Percentiles rank a stretch among this genome's conserved stretches.
Evolutionary conservation across 2,329 filamentous ascomycete genomes (phyloP).

Genomic region (Hypoxylon sp.): DNA sequence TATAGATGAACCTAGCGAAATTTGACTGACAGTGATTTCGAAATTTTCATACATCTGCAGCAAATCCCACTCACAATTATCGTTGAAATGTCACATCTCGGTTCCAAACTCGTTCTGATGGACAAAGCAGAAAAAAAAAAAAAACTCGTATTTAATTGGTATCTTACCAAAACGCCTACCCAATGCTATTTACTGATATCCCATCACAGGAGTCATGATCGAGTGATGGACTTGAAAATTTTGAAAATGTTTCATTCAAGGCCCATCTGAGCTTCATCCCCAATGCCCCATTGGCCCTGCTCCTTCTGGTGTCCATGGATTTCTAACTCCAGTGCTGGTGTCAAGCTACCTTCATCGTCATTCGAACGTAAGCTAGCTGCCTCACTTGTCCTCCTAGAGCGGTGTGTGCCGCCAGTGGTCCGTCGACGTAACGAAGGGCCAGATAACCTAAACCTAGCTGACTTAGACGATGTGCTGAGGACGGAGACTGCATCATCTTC

Average conservation of each 20-base stretch:
- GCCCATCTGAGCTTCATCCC: conserved; percentile 87
- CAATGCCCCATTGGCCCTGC: conserved; percentile 80
- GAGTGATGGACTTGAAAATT: background rate
- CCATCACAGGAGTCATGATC: conserved; percentile 21
- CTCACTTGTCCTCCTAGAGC: conserved; percentile 60
- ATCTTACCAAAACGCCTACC: conserved; percentile 48
- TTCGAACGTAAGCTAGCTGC: conserved; percentile 59
- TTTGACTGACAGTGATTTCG: background rate
- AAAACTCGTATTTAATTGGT: conserved; percentile 43
- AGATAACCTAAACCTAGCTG: conserved; percentile 48
- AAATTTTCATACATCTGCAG: background rate
- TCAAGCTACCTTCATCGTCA: conserved; percentile 50
- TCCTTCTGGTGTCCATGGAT: conserved; percentile 69
- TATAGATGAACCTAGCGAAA: background rate
- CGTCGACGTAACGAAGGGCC: conserved; percentile 47
- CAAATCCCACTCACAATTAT: background rate
- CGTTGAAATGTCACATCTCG: background rate
- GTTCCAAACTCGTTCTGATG: background rate
- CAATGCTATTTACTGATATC: conserved; percentile 42
- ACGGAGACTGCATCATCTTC: conserved; percentile 53
- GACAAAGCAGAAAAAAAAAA: conserved; percentile 29
- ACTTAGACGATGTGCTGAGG: conserved; percentile 54
- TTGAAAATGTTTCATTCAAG: conserved; percentile 70
- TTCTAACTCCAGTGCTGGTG: conserved; percentile 63
- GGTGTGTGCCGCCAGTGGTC: conserved; percentile 53